These are phyloP conservation scores for Puccinellia tenuiflora DNA, from an alignment of 176 grass and related monocot species.

Conservation along the genomic window DNA sequence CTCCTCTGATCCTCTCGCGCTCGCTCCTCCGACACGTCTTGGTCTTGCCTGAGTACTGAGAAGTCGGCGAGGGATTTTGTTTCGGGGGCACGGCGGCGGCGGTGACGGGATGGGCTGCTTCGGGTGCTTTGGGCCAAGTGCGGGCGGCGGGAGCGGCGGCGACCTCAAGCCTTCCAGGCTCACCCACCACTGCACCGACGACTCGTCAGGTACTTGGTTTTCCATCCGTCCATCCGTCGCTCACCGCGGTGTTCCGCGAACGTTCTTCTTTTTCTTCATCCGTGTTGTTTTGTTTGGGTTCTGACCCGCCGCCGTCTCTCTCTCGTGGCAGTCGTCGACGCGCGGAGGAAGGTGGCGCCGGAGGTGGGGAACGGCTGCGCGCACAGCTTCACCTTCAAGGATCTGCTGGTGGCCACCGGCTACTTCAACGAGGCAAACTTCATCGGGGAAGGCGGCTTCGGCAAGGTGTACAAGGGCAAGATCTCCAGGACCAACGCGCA, in stretches of 20 bases:
- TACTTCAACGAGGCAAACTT: constrained; percentile 82
- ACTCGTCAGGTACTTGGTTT: constrained; percentile 53
- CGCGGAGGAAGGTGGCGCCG: constrained; percentile 42
- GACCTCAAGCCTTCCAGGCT: constrained; percentile 38
- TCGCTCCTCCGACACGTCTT: background rate
- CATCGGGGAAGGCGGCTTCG: constrained; percentile 86
- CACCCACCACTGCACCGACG: constrained; percentile 29
- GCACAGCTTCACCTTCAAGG: constrained; percentile 84
- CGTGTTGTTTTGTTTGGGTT: background rate
- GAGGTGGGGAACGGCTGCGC: constrained; percentile 48
- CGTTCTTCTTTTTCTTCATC: background rate
- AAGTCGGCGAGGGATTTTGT: too few relatives aligned
- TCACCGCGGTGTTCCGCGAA: background rate
- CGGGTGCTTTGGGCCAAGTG: constrained; percentile 46
- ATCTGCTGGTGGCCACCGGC: constrained; percentile 65
- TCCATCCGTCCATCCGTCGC: too few relatives aligned
- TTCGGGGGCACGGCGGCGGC: too few relatives aligned
- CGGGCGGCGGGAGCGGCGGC: constrained; percentile 27
- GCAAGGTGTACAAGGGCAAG: constrained; percentile 87
- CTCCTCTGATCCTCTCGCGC: constrained; percentile 5
- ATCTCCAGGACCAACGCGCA: constrained; percentile 41
- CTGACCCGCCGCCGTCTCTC: background rate
- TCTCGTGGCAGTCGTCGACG: constrained; percentile 28
- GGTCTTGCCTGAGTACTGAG: too few relatives aligned
- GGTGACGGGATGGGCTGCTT: constrained; percentile 63